Conservation (phyloP, 2,329 filamentous ascomycete species). For the Bipolaris victoriae region DNA sequence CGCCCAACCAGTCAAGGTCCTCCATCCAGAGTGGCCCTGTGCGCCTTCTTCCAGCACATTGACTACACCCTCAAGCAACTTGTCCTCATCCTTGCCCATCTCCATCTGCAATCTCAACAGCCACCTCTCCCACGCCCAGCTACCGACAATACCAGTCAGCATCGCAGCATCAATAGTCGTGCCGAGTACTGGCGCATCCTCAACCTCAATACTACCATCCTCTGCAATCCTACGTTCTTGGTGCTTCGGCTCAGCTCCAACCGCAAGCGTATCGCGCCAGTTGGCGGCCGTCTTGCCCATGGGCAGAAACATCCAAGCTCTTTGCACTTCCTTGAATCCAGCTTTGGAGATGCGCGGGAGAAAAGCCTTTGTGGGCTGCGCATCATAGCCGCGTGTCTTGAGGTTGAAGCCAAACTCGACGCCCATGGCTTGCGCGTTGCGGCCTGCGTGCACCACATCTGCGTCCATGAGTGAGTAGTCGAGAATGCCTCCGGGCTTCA, state of each 20-base stretch:
- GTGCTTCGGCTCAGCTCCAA: slow-evolving; percentile 36
- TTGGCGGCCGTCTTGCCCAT: slow-evolving; percentile 64
- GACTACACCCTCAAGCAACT: slow-evolving; percentile 62
- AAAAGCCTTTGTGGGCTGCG: slow-evolving; percentile 81
- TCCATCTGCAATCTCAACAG: slow-evolving; percentile 86
- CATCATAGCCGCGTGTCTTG: slow-evolving; percentile 87
- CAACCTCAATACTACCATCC: slow-evolving; percentile 40
- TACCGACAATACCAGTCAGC: slow-evolving; percentile 80
- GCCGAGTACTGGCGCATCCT: slow-evolving; percentile 39
- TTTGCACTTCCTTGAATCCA: slow-evolving; percentile 80
- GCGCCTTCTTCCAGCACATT: slow-evolving; percentile 66
- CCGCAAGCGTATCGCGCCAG: slow-evolving; percentile 47
- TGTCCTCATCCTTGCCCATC: slow-evolving; percentile 70
- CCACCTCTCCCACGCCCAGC: slow-evolving; percentile 97
- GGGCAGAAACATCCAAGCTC: slow-evolving; percentile 88
- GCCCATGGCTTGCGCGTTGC: slow-evolving; percentile 77
- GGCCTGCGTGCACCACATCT: slow-evolving; percentile 84
- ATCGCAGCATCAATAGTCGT: slow-evolving; percentile 71
- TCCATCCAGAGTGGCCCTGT: slow-evolving; percentile 64
- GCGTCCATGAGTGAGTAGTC: slow-evolving; percentile 92
- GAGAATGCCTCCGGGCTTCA: slow-evolving; percentile 91
- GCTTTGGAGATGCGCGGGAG: slow-evolving; percentile 73
- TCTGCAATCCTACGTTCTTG: slow-evolving; percentile 49
- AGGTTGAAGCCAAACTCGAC: slow-evolving; percentile 93
- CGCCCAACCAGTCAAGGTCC: slow-evolving; percentile 61